Conservation (phyloP, 371 early-diverging fungal species). For the Mortierella sp. region DNA sequence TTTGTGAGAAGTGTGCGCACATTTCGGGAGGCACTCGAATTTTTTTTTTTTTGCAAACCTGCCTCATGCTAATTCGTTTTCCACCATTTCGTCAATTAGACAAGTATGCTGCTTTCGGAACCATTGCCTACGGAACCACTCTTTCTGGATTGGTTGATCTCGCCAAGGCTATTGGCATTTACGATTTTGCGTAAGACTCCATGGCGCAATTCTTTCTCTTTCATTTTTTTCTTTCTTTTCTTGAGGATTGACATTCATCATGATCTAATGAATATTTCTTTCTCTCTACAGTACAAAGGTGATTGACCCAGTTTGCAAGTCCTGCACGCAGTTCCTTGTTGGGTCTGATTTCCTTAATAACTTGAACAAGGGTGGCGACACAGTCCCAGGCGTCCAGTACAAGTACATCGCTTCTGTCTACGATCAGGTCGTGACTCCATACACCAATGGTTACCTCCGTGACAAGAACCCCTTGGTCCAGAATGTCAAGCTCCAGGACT, state of each 20-base stretch:
- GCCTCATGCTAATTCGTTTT: neutral
- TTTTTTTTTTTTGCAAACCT: neutral
- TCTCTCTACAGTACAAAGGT: neutral
- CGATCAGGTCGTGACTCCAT: conserved; percentile 46
- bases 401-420: conserved; percentile 33
- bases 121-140: conserved; percentile 45
- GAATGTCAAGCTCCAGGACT: conserved; percentile 35
- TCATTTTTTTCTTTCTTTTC: too few relatives aligned
- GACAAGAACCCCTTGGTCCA: conserved; percentile 35
- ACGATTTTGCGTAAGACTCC: conserved; percentile 2
- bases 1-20: too few relatives aligned
- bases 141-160: conserved; percentile 9
- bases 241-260: too few relatives aligned
- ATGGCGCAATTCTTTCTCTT: conserved; percentile 8
- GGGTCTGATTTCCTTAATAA: conserved; percentile 21
- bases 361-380: conserved; percentile 45
- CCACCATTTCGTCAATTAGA: conserved; percentile 18
- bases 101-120: conserved; percentile 43
- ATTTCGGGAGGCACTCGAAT: neutral
- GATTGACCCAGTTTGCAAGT: conserved; percentile 37
- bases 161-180: conserved; percentile 8
- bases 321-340: conserved; percentile 43
- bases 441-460: conserved; percentile 38
- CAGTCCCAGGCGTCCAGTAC: conserved; percentile 44
- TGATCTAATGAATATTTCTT: too few relatives aligned